Evolutionary conservation across 352 stramenopile species (phyloP).

Genomic region (Pythium insidiosum): DNA sequence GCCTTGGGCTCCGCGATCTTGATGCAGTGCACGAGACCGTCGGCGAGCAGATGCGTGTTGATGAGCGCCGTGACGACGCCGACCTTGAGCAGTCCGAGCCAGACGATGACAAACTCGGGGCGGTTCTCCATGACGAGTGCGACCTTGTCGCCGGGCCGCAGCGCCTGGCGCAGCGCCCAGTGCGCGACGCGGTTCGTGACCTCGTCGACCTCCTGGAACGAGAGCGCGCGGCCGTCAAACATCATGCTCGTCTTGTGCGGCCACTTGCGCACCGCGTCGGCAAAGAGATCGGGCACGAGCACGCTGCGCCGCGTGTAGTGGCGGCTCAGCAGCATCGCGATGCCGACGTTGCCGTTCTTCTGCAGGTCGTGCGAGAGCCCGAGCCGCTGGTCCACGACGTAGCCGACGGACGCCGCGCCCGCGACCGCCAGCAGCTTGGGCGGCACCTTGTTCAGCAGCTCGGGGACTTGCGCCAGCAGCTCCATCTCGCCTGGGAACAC

Average conservation of each 20-base stretch:
- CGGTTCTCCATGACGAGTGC: constrained; percentile 84
- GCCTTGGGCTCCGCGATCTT: constrained; percentile 47
- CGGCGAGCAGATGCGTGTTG: constrained; percentile 66
- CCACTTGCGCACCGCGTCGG: constrained; percentile 37
- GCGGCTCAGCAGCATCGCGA: constrained; percentile 27
- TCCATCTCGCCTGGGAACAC: too few species aligned
- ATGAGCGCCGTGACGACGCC: constrained; percentile 80
- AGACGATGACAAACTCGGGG: constrained; percentile 73
- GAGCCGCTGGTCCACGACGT: constrained; percentile 35
- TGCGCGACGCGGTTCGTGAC: constrained; percentile 72
- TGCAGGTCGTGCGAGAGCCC: constrained; percentile 42
- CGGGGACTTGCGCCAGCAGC: neutral
- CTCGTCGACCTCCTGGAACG: constrained; percentile 53
- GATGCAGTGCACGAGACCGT: constrained; percentile 71
- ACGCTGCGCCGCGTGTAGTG: constrained; percentile 20
- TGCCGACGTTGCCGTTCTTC: constrained; percentile 19
- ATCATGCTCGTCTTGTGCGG: constrained; percentile 52
- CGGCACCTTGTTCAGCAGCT: constrained; percentile 9
- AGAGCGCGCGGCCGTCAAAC: constrained; percentile 34
- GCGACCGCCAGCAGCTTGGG: constrained; percentile 27
- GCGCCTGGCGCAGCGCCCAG: constrained; percentile 42
- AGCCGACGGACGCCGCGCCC: constrained; percentile 26
- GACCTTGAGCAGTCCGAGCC: constrained; percentile 79
- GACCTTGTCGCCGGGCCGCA: constrained; percentile 57
- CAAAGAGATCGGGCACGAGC: constrained; percentile 55